Percentiles rank a stretch among this genome's conserved stretches.
Conservation (phyloP, 129 eudicot genomes). For the Scalesia atractyloides region DNA sequence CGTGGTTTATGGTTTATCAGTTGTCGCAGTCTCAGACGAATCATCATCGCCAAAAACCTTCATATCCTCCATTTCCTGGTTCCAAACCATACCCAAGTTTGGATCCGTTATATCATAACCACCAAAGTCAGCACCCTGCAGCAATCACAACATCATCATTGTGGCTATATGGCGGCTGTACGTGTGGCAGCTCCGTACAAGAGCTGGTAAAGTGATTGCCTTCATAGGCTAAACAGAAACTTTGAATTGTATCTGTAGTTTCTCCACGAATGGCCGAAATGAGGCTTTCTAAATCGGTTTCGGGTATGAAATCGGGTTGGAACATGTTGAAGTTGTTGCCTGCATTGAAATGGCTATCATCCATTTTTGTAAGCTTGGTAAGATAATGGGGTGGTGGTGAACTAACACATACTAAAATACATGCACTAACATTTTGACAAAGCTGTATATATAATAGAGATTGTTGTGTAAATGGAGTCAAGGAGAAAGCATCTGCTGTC, state of each 20-base stretch:
- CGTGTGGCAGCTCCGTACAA: constrained; percentile 27
- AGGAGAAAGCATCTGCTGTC: constrained; percentile 18
- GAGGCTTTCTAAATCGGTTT: constrained; percentile 52
- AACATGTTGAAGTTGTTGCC: constrained; percentile 24
- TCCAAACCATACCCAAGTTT: constrained; percentile 1
- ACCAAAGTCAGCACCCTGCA: not conserved
- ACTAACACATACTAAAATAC: not conserved
- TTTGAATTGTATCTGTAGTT: constrained; percentile 31
- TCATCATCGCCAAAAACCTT: constrained; percentile 37
- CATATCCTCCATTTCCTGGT: constrained; percentile 20
- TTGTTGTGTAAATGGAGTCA: constrained; percentile 18
- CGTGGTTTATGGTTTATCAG: constrained; percentile 17
- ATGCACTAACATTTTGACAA: too few relatives aligned
- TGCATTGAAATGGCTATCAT: constrained; percentile 19
- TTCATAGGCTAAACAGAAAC: constrained; percentile 34
- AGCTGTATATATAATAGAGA: not conserved
- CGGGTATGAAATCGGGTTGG: constrained; percentile 48
- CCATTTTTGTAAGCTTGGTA: constrained; percentile 17
- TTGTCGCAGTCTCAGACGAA: constrained; percentile 43
- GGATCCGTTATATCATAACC: constrained; percentile 23
- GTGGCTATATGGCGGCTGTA: constrained; percentile 13
- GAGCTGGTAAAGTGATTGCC: constrained; percentile 39
- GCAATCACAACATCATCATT: not conserved
- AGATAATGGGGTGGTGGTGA: not conserved
- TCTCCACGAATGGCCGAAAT: constrained; percentile 52